Percentiles rank a stretch among this genome's conserved stretches.
Evolutionary conservation across 495 filamentous ascomycete species (phyloP).

Genomic region (Tuber magnatum): DNA sequence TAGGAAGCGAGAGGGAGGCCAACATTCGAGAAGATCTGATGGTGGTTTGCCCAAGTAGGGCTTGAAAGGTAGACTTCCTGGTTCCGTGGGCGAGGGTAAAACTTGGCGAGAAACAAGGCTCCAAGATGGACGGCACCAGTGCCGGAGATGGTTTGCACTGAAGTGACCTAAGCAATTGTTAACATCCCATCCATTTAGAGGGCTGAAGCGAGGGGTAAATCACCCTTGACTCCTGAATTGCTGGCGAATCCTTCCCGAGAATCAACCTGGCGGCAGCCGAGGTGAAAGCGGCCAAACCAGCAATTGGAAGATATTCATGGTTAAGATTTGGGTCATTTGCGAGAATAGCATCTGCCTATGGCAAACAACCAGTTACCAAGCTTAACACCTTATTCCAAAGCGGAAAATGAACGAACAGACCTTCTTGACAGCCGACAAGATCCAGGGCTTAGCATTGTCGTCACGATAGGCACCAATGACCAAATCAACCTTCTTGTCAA

Average conservation of each 20-base stretch:
- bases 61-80: slow-evolving; percentile 79
- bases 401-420: slow-evolving; percentile 46
- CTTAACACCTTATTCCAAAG: not conserved
- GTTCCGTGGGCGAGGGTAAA: slow-evolving; percentile 54
- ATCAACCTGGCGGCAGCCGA: slow-evolving; percentile 83
- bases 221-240: slow-evolving; percentile 75
- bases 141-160: slow-evolving; percentile 77
- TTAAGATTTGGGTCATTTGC: slow-evolving; percentile 82
- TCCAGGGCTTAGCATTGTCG: slow-evolving; percentile 95
- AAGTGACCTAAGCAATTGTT: slow-evolving; percentile 46
- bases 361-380: not conserved
- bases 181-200: not conserved
- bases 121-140: slow-evolving; percentile 87
- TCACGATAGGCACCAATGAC: slow-evolving; percentile 96
- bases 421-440: slow-evolving; percentile 92
- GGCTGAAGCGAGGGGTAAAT: slow-evolving; percentile 19
- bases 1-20: slow-evolving; percentile 68
- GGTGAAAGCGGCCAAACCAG: slow-evolving; percentile 76
- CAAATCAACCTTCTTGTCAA: slow-evolving; percentile 84
- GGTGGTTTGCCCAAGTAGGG: slow-evolving; percentile 97
- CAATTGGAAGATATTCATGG: slow-evolving; percentile 97
- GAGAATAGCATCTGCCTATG: slow-evolving; percentile 79
- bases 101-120: slow-evolving; percentile 73
- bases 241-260: slow-evolving; percentile 69
- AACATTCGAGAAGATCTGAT: slow-evolving; percentile 96